Base-by-base conservation (phyloP, 768 basidiomycete species). In the Pleurotus cornucopiae region DNA sequence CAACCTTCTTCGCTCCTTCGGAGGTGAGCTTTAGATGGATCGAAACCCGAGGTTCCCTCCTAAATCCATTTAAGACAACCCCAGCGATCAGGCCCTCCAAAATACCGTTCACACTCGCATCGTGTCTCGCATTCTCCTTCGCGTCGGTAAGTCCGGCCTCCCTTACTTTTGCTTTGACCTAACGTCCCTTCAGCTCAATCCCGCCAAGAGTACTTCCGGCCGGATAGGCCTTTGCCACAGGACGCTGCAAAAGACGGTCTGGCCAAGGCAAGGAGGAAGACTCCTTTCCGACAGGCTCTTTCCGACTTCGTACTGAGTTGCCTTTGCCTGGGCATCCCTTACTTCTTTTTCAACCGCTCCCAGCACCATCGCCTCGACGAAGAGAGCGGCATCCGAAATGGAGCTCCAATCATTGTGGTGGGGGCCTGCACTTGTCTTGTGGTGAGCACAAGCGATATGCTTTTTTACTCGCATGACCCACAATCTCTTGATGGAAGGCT, bases 301-400 rank as follows among this genome's bases (percentile, higher is more conserved):
- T 55, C 81, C 49, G 85, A 89, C 65, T 66, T 89, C 63, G 26
- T 89, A 43, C 67, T 86, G 55, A 81, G 84, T 0, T 72, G 79
- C 59, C 59, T 93, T 20, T 89, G 88, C 64, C 77, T 93, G 7
- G 91, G 91, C 2, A 84, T 93, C 48, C 91, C 91, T 0, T 91
- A 86, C 68, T 68, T 92, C 56, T 89, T 91, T 72, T 68, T 82
- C 60, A 79, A 81, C 51, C 80, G 83, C 51, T 63, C 76, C 7
- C 71, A 75, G 43, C 68, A 73, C 57, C 77, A 77, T 45, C 67
- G 80, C 16, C 63, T 77, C 30, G 88, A 89, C 64, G 78, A 83
- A 49, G 89, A 89, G 66, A 78, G 81, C 52, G 83, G 82, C 14
- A 59, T 73, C 37, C 69, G 76, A 25, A 71, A 65, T 46, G 75